Evolutionary conservation across 768 basidiomycete genomes (phyloP).

Genomic region (Kondoa subrosea): DNA sequence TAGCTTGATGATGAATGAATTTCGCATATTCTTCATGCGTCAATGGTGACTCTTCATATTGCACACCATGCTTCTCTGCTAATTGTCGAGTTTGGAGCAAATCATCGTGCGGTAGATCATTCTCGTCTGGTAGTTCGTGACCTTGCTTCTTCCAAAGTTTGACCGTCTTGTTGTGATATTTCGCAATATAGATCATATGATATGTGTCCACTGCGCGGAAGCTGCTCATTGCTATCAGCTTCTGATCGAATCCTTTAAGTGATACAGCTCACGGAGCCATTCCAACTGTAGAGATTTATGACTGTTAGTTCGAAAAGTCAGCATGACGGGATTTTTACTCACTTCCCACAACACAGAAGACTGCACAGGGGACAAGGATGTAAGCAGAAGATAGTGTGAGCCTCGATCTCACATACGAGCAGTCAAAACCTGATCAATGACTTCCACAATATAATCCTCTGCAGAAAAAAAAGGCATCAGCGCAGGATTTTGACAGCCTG

Average conservation of each 20-base stretch:
- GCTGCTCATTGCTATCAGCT: conserved; percentile 9
- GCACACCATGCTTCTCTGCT: conserved; percentile 2
- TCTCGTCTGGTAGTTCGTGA: conserved; percentile 16
- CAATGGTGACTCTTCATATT: conserved; percentile 17
- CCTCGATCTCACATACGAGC: conserved; percentile 1
- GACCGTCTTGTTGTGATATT: conserved; percentile 18
- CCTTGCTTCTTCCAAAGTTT: conserved; percentile 15
- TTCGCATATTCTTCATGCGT: conserved; percentile 17
- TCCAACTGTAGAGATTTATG: not conserved
- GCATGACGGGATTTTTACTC: too few relatives aligned
- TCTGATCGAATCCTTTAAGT: not conserved
- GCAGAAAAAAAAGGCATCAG: too few relatives aligned
- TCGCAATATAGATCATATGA: conserved; percentile 16
- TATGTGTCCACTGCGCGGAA: conserved; percentile 17
- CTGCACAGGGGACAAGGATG: not conserved
- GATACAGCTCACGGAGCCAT: not conserved
- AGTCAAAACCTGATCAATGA: conserved; percentile 18
- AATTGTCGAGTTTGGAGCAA: conserved; percentile 9
- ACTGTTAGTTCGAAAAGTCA: too few relatives aligned
- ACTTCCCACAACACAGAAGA: conserved; percentile 17
- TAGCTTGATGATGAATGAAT: conserved; percentile 18
- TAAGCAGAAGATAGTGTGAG: not conserved
- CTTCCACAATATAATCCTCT: conserved; percentile 18
- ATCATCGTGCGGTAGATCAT: conserved; percentile 17
- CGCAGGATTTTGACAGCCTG: too few relatives aligned